Conservation (phyloP, 73 alveolate genomes). For the Symbiodinium pilosum region DNA sequence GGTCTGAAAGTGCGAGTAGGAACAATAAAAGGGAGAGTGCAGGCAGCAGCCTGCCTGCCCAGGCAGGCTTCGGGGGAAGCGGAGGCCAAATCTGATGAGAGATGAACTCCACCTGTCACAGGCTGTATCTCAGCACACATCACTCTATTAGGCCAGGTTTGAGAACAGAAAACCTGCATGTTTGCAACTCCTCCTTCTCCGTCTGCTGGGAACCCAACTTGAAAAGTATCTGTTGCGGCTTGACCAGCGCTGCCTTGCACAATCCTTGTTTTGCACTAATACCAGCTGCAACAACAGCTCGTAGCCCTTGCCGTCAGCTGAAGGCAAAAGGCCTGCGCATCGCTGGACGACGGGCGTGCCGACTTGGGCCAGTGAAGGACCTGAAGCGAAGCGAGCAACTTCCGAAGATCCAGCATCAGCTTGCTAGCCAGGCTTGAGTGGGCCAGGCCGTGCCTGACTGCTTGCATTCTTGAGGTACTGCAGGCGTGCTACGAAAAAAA, state of each 20-base stretch:
- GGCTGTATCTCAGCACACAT: not conserved
- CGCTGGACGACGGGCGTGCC: slow-evolving; percentile 23
- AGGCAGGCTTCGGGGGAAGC: slow-evolving; percentile 25
- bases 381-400: no score
- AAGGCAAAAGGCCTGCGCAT: slow-evolving; percentile 85
- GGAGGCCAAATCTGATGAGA: slow-evolving; percentile 93
- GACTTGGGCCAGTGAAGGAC: slow-evolving; percentile 64
- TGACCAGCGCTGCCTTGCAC: no score
- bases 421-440: no score
- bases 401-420: no score
- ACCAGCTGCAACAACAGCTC: no score
- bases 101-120: slow-evolving; percentile 71
- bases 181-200: not conserved
- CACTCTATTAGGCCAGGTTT: not conserved
- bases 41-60: not conserved
- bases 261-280: no score
- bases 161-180: not conserved
- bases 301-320: no score
- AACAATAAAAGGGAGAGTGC: no score
- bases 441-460: no score
- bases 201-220: not conserved
- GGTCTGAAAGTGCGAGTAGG: no score
- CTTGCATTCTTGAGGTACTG: no score
- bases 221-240: not conserved
- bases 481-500: no score